Evolutionary conservation across 202 grass and related monocot genomes (phyloP), one percentile per base, ranked within the genome.

Genomic region (Carex arenaria): DNA sequence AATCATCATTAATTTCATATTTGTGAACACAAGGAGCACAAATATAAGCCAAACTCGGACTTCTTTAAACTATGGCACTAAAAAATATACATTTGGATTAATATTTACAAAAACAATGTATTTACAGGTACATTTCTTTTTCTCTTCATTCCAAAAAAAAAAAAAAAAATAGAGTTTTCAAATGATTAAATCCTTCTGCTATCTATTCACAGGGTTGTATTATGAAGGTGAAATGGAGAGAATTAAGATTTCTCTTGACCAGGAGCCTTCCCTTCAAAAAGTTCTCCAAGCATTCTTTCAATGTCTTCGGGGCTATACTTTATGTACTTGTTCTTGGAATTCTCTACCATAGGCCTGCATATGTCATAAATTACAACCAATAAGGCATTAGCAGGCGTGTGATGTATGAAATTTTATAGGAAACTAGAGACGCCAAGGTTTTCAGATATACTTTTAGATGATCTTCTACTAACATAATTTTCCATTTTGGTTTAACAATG

Each of bases 251-350:
- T 4, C 3, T 38, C 14, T 17, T 60, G 23, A 61, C 2, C 1
- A 20, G 13, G 23, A 22, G 60, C 1, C 54, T 82, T 67, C 10
- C 79, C 79, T 55, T 55, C 43, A 67, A 82, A 82, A 4, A 82
- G 64, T 23, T 82, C 15, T 53, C 23, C 61, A 82, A 69, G 61
- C 26, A 82, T 67, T 14, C 7, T 68, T 11, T 82, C 63, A 32
- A 82, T 68, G 13, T 82, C 80, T 55, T 82, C 80, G n/a, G 63
- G 45, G 18, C 14, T 82, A 38, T 82, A 82, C 3, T 82, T 54
- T 12, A 82, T 30, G 18, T 51, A 82, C 22, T 82, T 68, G 63
- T 8, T 82, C 20, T 82, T 69, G 14, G 43, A 82, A 53, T 67
- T 68, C 22, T 66, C 80, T 56, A 82, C 80, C 23, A 56, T 30